Conservation (phyloP, 371 early-diverging fungal species). For the Blakeslea trispora region DNA sequence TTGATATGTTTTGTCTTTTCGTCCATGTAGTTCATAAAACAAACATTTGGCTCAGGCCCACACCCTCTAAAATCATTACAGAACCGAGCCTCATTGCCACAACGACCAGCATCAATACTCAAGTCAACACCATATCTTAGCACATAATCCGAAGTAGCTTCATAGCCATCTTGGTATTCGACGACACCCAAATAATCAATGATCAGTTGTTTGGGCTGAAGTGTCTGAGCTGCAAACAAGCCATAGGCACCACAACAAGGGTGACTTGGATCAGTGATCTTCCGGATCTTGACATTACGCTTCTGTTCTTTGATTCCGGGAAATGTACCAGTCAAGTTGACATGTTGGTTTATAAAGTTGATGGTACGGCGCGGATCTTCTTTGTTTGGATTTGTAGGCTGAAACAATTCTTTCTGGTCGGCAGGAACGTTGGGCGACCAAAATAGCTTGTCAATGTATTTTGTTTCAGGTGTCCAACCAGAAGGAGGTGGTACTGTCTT, state of each 20-base stretch:
- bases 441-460: slow-evolving; percentile 46
- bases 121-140: slow-evolving; percentile 41
- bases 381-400: slow-evolving; percentile 28
- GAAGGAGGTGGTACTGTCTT: slow-evolving; percentile 39
- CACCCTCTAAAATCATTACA: slow-evolving; percentile 57
- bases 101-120: slow-evolving; percentile 52
- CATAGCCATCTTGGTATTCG: slow-evolving; percentile 40
- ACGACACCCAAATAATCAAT: slow-evolving; percentile 54
- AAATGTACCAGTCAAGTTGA: slow-evolving; percentile 42
- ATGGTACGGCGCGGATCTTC: slow-evolving; percentile 24
- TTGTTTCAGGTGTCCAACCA: slow-evolving; percentile 49
- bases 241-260: slow-evolving; percentile 57
- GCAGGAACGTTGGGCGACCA: slow-evolving; percentile 46
- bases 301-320: slow-evolving; percentile 41
- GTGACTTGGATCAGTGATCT: slow-evolving; percentile 43
- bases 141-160: slow-evolving; percentile 51
- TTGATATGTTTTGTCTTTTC: slow-evolving; percentile 46
- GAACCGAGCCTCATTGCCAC: slow-evolving; percentile 56
- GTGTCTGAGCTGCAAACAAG: slow-evolving; percentile 47
- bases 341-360: slow-evolving; percentile 44
- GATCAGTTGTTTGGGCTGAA: slow-evolving; percentile 48
- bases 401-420: slow-evolving; percentile 32
- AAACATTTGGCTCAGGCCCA: slow-evolving; percentile 52
- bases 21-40: slow-evolving; percentile 54
- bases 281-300: slow-evolving; percentile 45